Conservation (phyloP, 2,329 filamentous ascomycete genomes). For the Cercospora sp. region DNA sequence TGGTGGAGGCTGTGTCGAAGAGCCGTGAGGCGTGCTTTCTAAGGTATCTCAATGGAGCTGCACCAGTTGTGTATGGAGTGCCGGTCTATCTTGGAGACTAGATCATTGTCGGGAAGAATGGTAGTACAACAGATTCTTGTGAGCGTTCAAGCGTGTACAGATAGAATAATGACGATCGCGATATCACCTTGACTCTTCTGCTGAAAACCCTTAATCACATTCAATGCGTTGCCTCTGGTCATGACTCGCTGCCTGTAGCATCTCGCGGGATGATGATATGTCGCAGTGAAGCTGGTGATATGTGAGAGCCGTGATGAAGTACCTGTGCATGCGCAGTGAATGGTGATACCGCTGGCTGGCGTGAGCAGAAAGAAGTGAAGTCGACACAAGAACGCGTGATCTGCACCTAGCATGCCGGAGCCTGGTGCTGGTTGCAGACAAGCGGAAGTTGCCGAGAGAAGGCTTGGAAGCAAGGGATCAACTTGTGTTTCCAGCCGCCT, state of each 20-base stretch:
- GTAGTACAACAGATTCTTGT: neutral
- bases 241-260: neutral
- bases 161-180: neutral
- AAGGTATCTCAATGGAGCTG: slow-evolving; percentile 88
- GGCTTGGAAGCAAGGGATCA: slow-evolving; percentile 1
- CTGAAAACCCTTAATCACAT: neutral
- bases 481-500: slow-evolving; percentile 7
- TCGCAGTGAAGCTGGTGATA: neutral
- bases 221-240: neutral
- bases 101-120: neutral
- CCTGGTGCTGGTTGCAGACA: neutral
- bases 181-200: neutral
- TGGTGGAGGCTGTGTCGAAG: slow-evolving; percentile 79
- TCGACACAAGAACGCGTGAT: slow-evolving; percentile 4
- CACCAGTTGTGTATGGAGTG: slow-evolving; percentile 91
- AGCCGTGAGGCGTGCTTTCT: slow-evolving; percentile 80
- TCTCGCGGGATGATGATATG: neutral
- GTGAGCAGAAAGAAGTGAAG: slow-evolving; percentile 5
- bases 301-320: neutral
- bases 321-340: neutral
- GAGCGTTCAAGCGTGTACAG: slow-evolving; percentile 1
- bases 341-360: neutral
- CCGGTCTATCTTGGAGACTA: slow-evolving; percentile 71
- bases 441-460: neutral
- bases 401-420: neutral